Percentiles rank a stretch among this genome's conserved stretches.
Evolutionary conservation across 352 stramenopile genomes (phyloP).

Genomic region (Phytophthora melonis): DNA sequence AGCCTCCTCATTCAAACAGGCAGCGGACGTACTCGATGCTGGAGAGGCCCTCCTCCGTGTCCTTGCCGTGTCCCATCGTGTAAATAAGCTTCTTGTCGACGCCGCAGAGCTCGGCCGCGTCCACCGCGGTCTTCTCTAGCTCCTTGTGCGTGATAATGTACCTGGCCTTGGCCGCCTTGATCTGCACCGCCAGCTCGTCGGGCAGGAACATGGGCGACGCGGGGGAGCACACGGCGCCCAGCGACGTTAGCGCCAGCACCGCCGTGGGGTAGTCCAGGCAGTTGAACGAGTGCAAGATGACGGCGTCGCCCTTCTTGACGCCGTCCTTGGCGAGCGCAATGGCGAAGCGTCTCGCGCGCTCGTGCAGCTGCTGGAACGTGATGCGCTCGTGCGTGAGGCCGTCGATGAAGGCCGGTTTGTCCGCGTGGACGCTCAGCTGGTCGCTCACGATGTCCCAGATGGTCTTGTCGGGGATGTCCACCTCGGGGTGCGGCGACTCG

Average conservation of each 20-base stretch:
- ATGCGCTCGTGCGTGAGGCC: conserved; percentile 60
- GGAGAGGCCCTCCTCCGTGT: conserved; percentile 42
- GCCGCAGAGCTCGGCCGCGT: conserved; percentile 44
- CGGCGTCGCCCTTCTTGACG: conserved; percentile 51
- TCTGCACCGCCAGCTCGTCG: conserved; percentile 59
- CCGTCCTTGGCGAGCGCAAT: conserved; percentile 53
- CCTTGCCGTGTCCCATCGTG: conserved; percentile 47
- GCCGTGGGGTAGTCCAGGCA: background rate
- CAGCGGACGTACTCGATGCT: conserved; percentile 56
- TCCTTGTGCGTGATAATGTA: conserved; percentile 67
- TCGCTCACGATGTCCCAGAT: conserved; percentile 60
- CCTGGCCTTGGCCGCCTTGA: conserved; percentile 53
- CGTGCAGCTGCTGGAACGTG: conserved; percentile 58
- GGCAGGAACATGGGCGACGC: conserved; percentile 65
- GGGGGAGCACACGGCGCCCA: conserved; percentile 68
- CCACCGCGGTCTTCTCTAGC: conserved; percentile 53
- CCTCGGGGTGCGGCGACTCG: conserved; percentile 58
- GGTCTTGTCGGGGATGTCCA: conserved; percentile 61
- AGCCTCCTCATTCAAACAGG: no score
- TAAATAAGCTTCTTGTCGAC: conserved; percentile 54
- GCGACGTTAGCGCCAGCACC: conserved; percentile 47
- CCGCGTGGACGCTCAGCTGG: conserved; percentile 39
- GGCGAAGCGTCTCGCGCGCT: conserved; percentile 48
- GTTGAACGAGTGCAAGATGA: conserved; percentile 32
- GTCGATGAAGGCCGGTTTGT: conserved; percentile 64